These are phyloP conservation scores for Gentiana macrophylla DNA, from an alignment of 257 asterid genomes.

Conservation along the genomic window DNA sequence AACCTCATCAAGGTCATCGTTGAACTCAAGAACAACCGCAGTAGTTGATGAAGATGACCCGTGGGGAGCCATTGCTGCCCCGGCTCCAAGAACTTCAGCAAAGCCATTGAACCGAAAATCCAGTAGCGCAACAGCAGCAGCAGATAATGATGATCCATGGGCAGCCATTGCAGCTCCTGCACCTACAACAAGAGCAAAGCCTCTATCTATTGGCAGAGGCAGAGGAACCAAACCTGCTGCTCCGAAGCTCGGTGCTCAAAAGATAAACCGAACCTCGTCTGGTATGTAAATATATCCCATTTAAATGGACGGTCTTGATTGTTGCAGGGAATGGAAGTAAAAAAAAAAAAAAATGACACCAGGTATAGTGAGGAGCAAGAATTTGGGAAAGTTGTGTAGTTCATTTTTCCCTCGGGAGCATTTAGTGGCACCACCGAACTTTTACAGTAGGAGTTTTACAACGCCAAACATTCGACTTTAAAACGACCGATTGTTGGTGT, in stretches of 20 bases:
- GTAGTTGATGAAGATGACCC: constrained; percentile 47
- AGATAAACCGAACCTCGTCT: constrained; percentile 78
- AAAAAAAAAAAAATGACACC: constrained; percentile 3
- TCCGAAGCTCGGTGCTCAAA: constrained; percentile 69
- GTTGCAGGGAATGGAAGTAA: constrained; percentile 4
- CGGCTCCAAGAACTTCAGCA: constrained; percentile 42
- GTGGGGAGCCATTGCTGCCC: constrained; percentile 62
- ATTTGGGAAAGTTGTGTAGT: constrained; percentile 25
- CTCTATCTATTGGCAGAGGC: constrained; percentile 52
- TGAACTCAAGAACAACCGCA: constrained; percentile 24
- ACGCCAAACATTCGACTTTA: too few relatives aligned
- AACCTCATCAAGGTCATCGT: constrained; percentile 30
- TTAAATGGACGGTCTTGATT: constrained; percentile 4
- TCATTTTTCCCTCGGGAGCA: constrained; percentile 1
- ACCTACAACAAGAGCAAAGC: constrained; percentile 62
- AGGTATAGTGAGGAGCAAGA: not conserved
- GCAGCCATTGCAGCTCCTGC: constrained; percentile 82
- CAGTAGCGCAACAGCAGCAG: constrained; percentile 23
- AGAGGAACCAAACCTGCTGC: constrained; percentile 63
- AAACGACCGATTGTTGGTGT: too few relatives aligned
- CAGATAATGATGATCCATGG: constrained; percentile 68
- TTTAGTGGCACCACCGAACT: too few relatives aligned
- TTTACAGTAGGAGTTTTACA: too few relatives aligned
- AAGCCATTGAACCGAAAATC: constrained; percentile 36
- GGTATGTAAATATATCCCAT: constrained; percentile 33